Base-by-base conservation (phyloP, 2,329 filamentous ascomycete genomes). In the Parastagonospora avenae region DNA sequence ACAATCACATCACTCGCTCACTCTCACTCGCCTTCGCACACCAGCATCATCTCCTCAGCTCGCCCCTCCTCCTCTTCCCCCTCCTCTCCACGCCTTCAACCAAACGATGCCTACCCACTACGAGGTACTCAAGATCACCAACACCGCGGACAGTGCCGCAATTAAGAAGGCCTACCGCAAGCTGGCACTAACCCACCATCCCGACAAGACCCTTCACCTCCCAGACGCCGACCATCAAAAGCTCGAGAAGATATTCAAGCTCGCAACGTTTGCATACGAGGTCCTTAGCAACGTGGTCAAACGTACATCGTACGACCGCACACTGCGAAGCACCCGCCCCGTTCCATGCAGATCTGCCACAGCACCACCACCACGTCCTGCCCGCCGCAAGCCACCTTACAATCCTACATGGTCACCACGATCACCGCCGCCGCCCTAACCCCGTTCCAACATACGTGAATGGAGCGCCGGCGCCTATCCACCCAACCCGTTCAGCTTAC, bases 171-270 rank as follows among this genome's bases (percentile, higher is more conserved):
- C 49, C n/a, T 52, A 52, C 14, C 42, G 10, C 32, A 32, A 14
- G 4, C 24, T 42, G 5, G 52, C 45, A 9, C 38, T 52, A 1
- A 10, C 12, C 9, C 44, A 52, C 24, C 49, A 55, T 8, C 53
- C 53, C 7, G 49, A 55, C 42, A 55, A 55, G 27, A 52, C 49
- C 2, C 12, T 38, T n/a, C 39, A 48, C 31, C n/a, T 55, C 12
- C 38, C 48, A 6, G 31, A 27, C 27, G 30, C 10, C n/a, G 32
- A 49, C n/a, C 24, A 8, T 8, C 10, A 10, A 32, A n/a, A 32
- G 9, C 30, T 3, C 3, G 30, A 32, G 30, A 32, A 32, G 30
- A 32, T n/a, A 3, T 32, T 32, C 30, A 32, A 32, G 30, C n/a
- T 32, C 9, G 30, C 30, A 3, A 32, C 30, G n/a, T 4, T n/a